These are phyloP conservation scores for Corymbia calophylla DNA, from an alignment of 441 rosid species.

Conservation along the genomic window DNA sequence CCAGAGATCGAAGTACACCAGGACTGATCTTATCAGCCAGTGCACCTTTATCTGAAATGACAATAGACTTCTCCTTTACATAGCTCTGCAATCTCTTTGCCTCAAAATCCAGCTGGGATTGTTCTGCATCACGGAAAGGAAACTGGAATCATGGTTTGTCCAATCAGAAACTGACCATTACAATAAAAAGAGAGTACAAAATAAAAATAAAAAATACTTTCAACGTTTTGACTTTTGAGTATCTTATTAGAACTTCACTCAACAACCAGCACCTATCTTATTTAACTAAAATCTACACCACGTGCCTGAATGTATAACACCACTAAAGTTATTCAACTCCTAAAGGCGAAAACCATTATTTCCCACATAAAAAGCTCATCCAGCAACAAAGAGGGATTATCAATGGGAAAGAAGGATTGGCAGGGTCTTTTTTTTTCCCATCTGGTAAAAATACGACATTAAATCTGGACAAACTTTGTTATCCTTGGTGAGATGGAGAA, in stretches of 20 bases:
- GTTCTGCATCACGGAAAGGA: constrained; percentile 31
- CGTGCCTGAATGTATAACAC: neutral
- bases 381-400: neutral
- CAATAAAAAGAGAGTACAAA: neutral
- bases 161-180: neutral
- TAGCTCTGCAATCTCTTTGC: constrained; percentile 66
- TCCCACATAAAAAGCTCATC: neutral
- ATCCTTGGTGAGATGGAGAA: neutral
- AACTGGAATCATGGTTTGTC: neutral
- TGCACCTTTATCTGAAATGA: constrained; percentile 60
- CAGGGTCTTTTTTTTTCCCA: neutral
- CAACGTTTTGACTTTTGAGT: neutral
- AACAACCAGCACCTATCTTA: neutral
- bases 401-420: neutral
- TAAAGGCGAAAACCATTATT: neutral
- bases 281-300: neutral
- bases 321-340: neutral
- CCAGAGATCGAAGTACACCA: constrained; percentile 54
- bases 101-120: constrained; percentile 47
- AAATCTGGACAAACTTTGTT: neutral
- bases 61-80: constrained; percentile 60
- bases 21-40: constrained; percentile 72
- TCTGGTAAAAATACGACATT: neutral
- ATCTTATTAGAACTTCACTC: neutral
- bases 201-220: neutral